These are phyloP conservation scores for Mucor indicus DNA, from an alignment of 371 early-diverging fungal genomes.

Conservation along the genomic window DNA sequence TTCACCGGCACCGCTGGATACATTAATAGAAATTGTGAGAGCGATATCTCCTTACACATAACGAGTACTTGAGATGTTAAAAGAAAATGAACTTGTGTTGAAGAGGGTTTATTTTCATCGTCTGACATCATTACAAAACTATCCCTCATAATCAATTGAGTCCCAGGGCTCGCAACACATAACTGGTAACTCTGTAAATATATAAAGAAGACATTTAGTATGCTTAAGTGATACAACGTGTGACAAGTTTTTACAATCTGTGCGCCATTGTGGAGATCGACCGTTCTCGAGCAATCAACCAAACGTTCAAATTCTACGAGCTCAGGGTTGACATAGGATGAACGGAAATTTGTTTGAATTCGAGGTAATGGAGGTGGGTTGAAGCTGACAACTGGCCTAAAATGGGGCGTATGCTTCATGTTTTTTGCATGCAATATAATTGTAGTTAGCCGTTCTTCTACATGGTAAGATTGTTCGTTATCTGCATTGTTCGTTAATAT, in stretches of 20 bases:
- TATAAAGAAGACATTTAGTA: too few relatives aligned
- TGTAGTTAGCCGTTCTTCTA: too few relatives aligned
- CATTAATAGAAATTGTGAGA: constrained; percentile 13
- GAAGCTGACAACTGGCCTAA: too few relatives aligned
- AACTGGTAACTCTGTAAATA: constrained; percentile 31
- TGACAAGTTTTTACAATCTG: constrained; percentile 17
- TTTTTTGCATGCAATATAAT: too few relatives aligned
- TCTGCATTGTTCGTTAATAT: too few relatives aligned
- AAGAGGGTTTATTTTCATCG: too few relatives aligned
- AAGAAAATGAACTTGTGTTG: constrained; percentile 12
- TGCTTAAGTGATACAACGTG: neutral
- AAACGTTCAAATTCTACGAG: constrained; percentile 14
- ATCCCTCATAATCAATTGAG: constrained; percentile 18
- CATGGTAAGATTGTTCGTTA: too few relatives aligned
- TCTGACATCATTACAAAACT: constrained; percentile 22
- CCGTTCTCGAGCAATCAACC: constrained; percentile 27
- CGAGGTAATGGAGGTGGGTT: too few relatives aligned
- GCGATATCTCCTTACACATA: too few relatives aligned
- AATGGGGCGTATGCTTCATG: too few relatives aligned
- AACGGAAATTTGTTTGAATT: constrained; percentile 12
- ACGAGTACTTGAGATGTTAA: constrained; percentile 21
- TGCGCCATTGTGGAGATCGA: constrained; percentile 24
- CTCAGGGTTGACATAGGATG: neutral
- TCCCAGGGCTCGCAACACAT: constrained; percentile 4
- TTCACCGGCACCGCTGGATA: constrained; percentile 23